Evolutionary conservation across 768 basidiomycete genomes (phyloP).

Genomic region (Butyriboletus loyo): DNA sequence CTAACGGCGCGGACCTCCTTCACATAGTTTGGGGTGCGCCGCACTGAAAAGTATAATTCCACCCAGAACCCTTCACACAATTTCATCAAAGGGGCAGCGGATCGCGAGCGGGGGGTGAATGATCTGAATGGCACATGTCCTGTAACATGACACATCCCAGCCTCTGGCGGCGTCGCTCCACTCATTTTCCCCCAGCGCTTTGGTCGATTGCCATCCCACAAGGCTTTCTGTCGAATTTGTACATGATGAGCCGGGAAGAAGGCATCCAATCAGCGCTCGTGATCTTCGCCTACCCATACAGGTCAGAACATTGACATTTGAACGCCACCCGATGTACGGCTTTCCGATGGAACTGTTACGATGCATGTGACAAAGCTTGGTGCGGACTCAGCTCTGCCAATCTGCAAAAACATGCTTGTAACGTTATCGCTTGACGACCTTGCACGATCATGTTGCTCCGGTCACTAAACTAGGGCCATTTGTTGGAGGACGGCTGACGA

Average conservation of each 20-base stretch:
- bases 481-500: neutral
- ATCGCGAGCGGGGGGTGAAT: slow-evolving; percentile 11
- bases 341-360: neutral
- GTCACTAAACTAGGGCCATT: too few relatives aligned
- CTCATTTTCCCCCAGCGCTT: slow-evolving; percentile 27
- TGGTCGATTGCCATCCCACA: slow-evolving; percentile 11
- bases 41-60: neutral
- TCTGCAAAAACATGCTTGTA: neutral
- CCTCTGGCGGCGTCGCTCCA: neutral
- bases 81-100: slow-evolving; percentile 6
- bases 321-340: slow-evolving; percentile 9
- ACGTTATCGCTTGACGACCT: neutral
- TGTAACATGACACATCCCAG: neutral
- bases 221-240: neutral
- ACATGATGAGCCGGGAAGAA: neutral
- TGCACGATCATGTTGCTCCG: too few relatives aligned
- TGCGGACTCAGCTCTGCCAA: neutral
- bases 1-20: neutral
- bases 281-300: slow-evolving; percentile 22
- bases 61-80: neutral
- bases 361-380: neutral
- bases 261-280: slow-evolving; percentile 12
- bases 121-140: neutral
- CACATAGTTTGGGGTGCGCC: neutral
- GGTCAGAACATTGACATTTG: neutral